Conservation (phyloP, 768 basidiomycete genomes). For the Imleria badia region DNA sequence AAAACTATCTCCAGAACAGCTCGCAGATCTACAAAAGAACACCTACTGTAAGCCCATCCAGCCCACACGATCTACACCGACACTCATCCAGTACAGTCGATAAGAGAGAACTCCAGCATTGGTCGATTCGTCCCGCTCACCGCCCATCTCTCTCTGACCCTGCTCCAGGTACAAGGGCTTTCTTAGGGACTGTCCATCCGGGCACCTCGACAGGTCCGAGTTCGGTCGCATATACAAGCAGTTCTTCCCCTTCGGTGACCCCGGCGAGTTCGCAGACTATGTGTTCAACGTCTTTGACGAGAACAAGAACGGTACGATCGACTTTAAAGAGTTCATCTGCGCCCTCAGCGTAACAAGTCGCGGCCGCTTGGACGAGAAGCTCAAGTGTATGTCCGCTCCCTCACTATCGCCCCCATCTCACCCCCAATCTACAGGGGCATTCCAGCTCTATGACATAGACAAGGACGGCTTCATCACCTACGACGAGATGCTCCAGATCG, state of each 20-base stretch:
- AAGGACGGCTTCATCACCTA: constrained; percentile 98
- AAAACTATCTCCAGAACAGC: constrained; percentile 92
- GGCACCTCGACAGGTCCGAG: constrained; percentile 92
- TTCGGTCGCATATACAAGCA: constrained; percentile 99
- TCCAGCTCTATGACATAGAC: constrained; percentile 98
- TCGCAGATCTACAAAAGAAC: constrained; percentile 94
- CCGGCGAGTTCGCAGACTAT: constrained; percentile 93
- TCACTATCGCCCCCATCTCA: constrained; percentile 14
- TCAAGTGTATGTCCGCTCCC: constrained; percentile 73
- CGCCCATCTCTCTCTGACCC: constrained; percentile 9
- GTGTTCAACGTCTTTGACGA: constrained; percentile 98
- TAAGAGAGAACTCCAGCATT: constrained; percentile 96
- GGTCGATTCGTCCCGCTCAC: constrained; percentile 44
- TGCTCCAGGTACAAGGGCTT: constrained; percentile 93
- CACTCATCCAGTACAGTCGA: constrained; percentile 58
- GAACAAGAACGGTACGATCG: constrained; percentile 95
- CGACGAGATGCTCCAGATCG: constrained; percentile 98
- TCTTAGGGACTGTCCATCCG: constrained; percentile 97
- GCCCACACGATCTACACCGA: constrained; percentile 8
- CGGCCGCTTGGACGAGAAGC: constrained; percentile 94
- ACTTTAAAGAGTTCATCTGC: constrained; percentile 99
- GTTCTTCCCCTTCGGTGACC: constrained; percentile 99
- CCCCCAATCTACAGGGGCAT: constrained; percentile 74
- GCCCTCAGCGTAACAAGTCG: constrained; percentile 94
- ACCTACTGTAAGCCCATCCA: constrained; percentile 78